Conservation (phyloP, 2,329 filamentous ascomycete species). For the Fusarium pseudograminearum region DNA sequence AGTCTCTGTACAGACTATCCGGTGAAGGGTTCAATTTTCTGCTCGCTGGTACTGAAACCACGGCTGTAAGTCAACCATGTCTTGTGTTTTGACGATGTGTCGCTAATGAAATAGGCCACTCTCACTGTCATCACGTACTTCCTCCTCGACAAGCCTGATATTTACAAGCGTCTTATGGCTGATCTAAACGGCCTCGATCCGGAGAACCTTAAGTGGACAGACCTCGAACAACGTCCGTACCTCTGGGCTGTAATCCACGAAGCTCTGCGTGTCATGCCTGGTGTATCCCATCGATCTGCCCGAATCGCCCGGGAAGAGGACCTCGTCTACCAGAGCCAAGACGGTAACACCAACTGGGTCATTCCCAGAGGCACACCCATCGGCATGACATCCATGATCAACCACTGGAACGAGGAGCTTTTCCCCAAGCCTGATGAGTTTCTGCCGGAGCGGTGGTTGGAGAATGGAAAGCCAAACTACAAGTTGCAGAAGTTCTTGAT, state of each 20-base stretch:
- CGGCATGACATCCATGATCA: conserved; percentile 51
- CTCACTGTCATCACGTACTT: conserved; percentile 53
- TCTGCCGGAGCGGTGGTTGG: conserved; percentile 49
- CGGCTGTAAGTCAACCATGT: conserved; percentile 44
- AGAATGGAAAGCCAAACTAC: conserved; percentile 43
- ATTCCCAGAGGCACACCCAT: conserved; percentile 50
- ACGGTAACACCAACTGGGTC: conserved; percentile 37
- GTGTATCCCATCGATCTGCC: conserved; percentile 46
- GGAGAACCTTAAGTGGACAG: conserved; percentile 46
- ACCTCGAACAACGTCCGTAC: conserved; percentile 54
- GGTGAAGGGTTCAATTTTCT: conserved; percentile 55
- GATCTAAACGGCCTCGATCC: conserved; percentile 49
- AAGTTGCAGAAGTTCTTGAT: conserved; percentile 42
- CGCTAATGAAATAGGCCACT: conserved; percentile 33
- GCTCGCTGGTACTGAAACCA: conserved; percentile 56
- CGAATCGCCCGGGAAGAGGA: conserved; percentile 46
- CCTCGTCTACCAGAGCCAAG: conserved; percentile 43
- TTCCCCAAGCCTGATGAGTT: conserved; percentile 53
- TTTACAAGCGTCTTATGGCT: conserved; percentile 46
- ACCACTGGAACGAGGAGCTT: conserved; percentile 48
- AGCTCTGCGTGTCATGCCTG: conserved; percentile 51
- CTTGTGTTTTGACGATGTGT: rapidly evolving
- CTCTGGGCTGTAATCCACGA: conserved; percentile 55
- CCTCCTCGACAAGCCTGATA: conserved; percentile 51
- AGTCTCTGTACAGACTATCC: conserved; percentile 50